Conservation (phyloP, 768 basidiomycete genomes). For the Trametes cinnabarina region DNA sequence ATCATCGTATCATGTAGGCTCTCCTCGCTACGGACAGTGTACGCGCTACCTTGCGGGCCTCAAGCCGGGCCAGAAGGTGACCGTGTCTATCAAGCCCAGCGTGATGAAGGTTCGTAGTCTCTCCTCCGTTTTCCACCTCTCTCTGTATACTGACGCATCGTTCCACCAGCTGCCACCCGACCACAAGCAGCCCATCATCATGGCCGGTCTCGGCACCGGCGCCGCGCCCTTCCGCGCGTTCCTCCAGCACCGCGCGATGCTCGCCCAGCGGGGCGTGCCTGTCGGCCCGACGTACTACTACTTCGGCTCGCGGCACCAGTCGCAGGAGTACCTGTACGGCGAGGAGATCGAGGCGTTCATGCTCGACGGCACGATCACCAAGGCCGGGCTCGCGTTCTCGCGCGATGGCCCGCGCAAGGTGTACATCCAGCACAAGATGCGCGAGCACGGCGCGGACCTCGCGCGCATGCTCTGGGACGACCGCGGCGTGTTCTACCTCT, state of each 20-base stretch:
- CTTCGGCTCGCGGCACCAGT: constrained; percentile 95
- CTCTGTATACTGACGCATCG: constrained; percentile 9
- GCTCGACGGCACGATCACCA: constrained; percentile 77
- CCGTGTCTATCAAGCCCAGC: constrained; percentile 96
- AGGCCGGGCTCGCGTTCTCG: constrained; percentile 94
- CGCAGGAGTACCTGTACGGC: constrained; percentile 95
- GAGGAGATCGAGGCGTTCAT: constrained; percentile 96
- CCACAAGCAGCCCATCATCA: constrained; percentile 87
- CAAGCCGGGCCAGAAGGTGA: constrained; percentile 86
- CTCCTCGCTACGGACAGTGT: constrained; percentile 86
- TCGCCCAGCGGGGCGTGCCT: constrained; percentile 68
- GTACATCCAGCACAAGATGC: constrained; percentile 99
- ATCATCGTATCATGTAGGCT: constrained; percentile 61
- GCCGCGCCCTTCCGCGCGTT: constrained; percentile 99
- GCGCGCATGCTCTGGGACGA: constrained; percentile 71
- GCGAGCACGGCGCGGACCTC: constrained; percentile 78
- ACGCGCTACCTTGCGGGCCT: constrained; percentile 90
- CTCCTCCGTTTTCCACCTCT: background rate
- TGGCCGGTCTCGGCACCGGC: constrained; percentile 98
- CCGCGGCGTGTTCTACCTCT: constrained; percentile 88
- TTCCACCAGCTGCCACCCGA: constrained; percentile 70
- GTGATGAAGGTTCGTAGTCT: constrained; percentile 85
- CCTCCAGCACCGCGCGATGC: constrained; percentile 90
- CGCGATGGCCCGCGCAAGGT: constrained; percentile 90
- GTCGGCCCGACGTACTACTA: constrained; percentile 97